These are phyloP conservation scores for Baorangia bicolor DNA, from an alignment of 768 basidiomycete genomes.

Conservation along the genomic window DNA sequence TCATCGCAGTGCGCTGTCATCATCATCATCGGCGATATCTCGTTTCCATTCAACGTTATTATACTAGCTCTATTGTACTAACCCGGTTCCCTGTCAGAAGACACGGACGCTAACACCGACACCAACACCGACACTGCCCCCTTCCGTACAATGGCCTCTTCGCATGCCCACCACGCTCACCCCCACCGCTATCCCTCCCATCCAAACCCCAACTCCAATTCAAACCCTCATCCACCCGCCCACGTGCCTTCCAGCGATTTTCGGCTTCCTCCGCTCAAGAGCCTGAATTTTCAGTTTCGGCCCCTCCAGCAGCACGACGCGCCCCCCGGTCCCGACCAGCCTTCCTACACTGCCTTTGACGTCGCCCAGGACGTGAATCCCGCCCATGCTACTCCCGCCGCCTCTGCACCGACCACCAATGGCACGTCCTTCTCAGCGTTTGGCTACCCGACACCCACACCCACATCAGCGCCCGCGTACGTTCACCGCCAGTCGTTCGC, in stretches of 20 bases:
- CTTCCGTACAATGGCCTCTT: slow-evolving; percentile 44
- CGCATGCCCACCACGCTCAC: slow-evolving; percentile 39
- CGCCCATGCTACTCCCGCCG: not conserved
- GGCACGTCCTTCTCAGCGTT: slow-evolving; percentile 19
- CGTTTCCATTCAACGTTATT: slow-evolving; percentile 15
- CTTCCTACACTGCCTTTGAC: slow-evolving; percentile 13
- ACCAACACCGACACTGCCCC: slow-evolving; percentile 2
- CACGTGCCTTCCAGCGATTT: slow-evolving; percentile 43
- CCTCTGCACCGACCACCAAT: slow-evolving; percentile 9
- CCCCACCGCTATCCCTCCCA: slow-evolving; percentile 18
- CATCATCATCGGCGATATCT: slow-evolving; percentile 21
- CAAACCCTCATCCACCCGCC: slow-evolving; percentile 34
- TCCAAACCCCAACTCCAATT: slow-evolving; percentile 22
- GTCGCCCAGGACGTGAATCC: slow-evolving; percentile 21
- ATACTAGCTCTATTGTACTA: not conserved
- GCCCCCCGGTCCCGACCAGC: slow-evolving; percentile 9
- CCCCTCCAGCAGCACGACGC: slow-evolving; percentile 29
- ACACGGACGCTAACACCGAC: slow-evolving; percentile 1
- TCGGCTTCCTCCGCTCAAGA: slow-evolving; percentile 71
- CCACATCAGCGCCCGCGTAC: slow-evolving; percentile 21
- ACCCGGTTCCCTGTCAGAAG: slow-evolving; percentile 5
- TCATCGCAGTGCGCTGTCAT: slow-evolving; percentile 17
- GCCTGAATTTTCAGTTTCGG: slow-evolving; percentile 60
- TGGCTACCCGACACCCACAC: slow-evolving; percentile 24
- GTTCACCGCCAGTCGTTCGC: slow-evolving; percentile 21